Evolutionary conservation across 164 flowering plant genomes (phyloP), one percentile per base, ranked within the genome.

Genomic region (Umbellularia californica): DNA sequence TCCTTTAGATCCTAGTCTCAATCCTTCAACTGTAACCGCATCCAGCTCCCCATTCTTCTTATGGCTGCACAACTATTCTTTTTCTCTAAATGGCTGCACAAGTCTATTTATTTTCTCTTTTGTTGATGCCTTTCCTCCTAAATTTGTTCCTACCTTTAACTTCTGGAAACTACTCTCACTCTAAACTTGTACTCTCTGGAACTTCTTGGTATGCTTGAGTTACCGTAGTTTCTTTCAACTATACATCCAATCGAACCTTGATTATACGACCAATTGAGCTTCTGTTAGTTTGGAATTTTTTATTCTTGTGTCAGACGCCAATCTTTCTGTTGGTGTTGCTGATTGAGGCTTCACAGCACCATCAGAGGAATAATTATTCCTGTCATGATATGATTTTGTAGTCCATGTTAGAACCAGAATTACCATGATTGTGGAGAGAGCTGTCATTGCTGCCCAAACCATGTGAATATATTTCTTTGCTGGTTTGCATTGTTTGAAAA

Each of bases 401-500:
- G 82, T 77, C 94, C 93, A 92, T 22, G 76, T 71, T 69, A 88
- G 75, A 41, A 94, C 82, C 81, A 91, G 72, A 25, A 78, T 64
- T 73, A 87, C 82, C 93, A 89, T 89, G 30, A 84, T 27, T 4
- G 83, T 50, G 12, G 95, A 82, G 3, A 93, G 84, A 68, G 74
- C 74, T 28, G 81, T 68, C 79, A 87, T 23, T 28, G 89, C 77
- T 58, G 78, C 80, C 97, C 97, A 95, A 2, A 81, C 88, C 84
- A 92, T 82, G 20, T 74, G 71, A 23, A 65, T 82, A 58, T 76
- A 79, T 76, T 80, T 88, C 87, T 85, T 91, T 79, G 91, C 74
- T 0, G 97, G 97, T 50, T 79, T 81, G 86, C 99, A 93, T 68
- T 93, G 92, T 6, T 86, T 66, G 24, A 50, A 27, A 41, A 88